Percentiles rank a stretch among this genome's conserved stretches.
Evolutionary conservation across 176 grass and related monocot species (phyloP).

Genomic region (Canna indica): DNA sequence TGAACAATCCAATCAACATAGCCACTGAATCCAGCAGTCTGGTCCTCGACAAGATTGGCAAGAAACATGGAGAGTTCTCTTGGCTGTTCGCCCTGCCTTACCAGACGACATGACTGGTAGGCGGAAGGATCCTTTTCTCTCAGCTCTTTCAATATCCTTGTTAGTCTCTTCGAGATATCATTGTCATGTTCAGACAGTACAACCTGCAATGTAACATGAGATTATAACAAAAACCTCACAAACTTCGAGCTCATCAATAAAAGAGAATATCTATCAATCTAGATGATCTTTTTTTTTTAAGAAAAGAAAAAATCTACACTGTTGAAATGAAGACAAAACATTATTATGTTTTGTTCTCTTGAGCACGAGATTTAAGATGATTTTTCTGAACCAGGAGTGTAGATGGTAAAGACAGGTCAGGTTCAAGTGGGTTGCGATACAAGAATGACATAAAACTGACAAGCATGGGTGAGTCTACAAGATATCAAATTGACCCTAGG

Average conservation of each 20-base stretch:
- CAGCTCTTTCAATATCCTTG: conserved; percentile 35
- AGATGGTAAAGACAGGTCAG: no score
- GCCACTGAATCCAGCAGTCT: conserved; percentile 54
- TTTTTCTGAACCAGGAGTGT: not conserved
- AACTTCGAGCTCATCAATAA: not conserved
- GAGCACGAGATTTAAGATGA: not conserved
- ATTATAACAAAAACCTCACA: not conserved
- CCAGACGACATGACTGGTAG: conserved; percentile 54
- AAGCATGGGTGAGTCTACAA: not conserved
- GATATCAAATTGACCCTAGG: not conserved
- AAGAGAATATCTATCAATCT: not conserved
- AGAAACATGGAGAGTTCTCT: conserved; percentile 83
- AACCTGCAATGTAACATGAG: conserved; percentile 31
- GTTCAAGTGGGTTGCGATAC: not conserved
- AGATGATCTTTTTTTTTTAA: no score
- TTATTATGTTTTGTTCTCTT: not conserved
- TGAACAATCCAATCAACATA: conserved; percentile 91
- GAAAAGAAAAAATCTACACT: no score
- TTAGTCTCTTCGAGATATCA: conserved; percentile 44
- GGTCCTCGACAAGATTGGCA: conserved; percentile 78
- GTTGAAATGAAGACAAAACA: no score
- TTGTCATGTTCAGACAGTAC: conserved; percentile 46
- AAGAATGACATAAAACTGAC: not conserved
- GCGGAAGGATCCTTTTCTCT: conserved; percentile 58
- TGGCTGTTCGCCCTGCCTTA: conserved; percentile 88